Base-by-base conservation (phyloP, 805 yeast species). In the Ogataea sp. region DNA sequence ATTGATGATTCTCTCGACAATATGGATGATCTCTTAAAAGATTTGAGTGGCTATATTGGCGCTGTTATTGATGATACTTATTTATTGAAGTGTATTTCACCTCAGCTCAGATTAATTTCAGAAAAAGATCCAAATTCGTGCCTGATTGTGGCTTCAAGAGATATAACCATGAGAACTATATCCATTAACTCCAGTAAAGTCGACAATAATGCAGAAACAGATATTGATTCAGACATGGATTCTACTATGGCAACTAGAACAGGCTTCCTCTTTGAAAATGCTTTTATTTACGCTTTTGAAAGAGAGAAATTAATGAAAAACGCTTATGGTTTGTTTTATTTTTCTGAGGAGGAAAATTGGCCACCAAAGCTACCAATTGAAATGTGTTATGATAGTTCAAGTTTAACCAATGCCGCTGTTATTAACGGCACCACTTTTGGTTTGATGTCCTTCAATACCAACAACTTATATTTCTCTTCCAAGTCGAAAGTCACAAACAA, bases 351-450 rank as follows among this genome's bases (percentile, higher is more conserved):
- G 4, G 44, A 47, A 9, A 44, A 56, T 52, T 80, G 86, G 86
- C 84, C 86, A 0, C 86, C 86, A 0, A 71, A 75, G 70, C 48
- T 80, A 17, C 83, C 84, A 1, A 48, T 77, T 39, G 88, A 80
- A 52, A 67, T 75, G 48, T 75, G 82, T 51, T 74, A 73, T 46
- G 70, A 71, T 34, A 65, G 71, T 10, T 62, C 64, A 0, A 36
- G 61, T 6, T 52, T 78, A 38, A 59, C 58, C 4, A 64, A 67
- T 17, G 63, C 70, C 37, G 58, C 71, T 5, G 67, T 80, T 30
- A 61, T 79, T 27, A 70, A 73, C 41, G 65, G 75, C 40, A 64
- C 74, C 32, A 74, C 83, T 0, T 58, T 70, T 62, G 79, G 73
- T 2, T 42, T 75, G 20, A 59, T 74, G 2, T 62, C 64, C 41